Evolutionary conservation across 2,329 filamentous ascomycete species (phyloP), one percentile per base, ranked within the genome.

Genomic region (Monilinia aucupariae): DNA sequence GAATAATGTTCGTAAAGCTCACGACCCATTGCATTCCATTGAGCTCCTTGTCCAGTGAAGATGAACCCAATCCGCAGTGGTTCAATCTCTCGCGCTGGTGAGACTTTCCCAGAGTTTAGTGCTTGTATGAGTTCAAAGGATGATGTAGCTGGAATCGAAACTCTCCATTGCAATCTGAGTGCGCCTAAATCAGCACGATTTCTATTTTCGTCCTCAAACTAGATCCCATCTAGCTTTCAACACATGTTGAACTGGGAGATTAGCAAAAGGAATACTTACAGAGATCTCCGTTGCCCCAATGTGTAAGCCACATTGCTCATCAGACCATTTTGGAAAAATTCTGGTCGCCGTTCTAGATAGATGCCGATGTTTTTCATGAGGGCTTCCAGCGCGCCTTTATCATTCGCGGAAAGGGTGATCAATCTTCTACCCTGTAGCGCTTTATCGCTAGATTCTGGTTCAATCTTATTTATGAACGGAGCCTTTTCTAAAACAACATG

Each of bases 21-120:
- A 3, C 45, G 45, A 9, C 69, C 69, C 69, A 71, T 71, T 6
- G 58, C 53, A n/a, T 54, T 37, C 68, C 68, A 70, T 50, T 69
- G 68, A 3, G 68, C 67, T 5, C 68, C 68, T 50, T 69, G 68
- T 15, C 68, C 68, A 4, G 64, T 69, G 50, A 68, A 68, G 7
- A 67, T 64, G 39, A 61, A 66, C 13, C 65, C 63, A 25, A 67
- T 51, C 17, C 58, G 32, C 5, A 63, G 62, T 39, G 67, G 43
- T 32, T 71, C 68, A 1, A 65, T 66, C 27, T 69, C 68, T 49
- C 68, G 65, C n/a, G 60, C n/a, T 20, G 67, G 69, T 4, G 60
- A 30, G 4, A 67, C 43, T 30, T 71, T 71, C 79, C 70, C 22
- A 78, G 76, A 66, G 27, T 68, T 71, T 17, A 72, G 49, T 13